Conservation (phyloP, 768 basidiomycete species). For the Psilocybe cyanescens region DNA sequence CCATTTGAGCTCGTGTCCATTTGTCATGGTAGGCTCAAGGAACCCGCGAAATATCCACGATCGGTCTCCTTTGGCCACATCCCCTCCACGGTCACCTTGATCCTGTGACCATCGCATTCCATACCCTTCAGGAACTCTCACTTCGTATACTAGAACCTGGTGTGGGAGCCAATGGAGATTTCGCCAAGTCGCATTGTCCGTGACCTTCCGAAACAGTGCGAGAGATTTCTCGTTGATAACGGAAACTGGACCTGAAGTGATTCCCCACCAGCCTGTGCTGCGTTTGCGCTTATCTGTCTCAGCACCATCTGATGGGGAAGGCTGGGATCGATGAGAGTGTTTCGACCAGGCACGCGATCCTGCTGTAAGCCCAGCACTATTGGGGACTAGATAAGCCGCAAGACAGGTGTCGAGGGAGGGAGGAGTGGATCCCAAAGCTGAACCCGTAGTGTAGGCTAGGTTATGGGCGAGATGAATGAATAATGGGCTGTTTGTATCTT, state of each 20-base stretch:
- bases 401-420: constrained; percentile 55
- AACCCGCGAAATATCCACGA: constrained; percentile 67
- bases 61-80: constrained; percentile 12
- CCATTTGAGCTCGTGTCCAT: constrained; percentile 68
- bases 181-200: constrained; percentile 57
- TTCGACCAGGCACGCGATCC: constrained; percentile 73
- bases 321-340: constrained; percentile 58
- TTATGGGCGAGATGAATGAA: constrained; percentile 51
- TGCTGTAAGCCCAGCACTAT: constrained; percentile 53
- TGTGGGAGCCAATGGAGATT: constrained; percentile 73
- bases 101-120: constrained; percentile 72
- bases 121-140: constrained; percentile 61
- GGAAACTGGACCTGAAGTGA: constrained; percentile 53
- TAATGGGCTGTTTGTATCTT: constrained; percentile 30
- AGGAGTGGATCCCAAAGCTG: constrained; percentile 54
- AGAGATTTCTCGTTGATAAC: constrained; percentile 57
- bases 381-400: constrained; percentile 52
- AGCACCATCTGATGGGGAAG: constrained; percentile 13
- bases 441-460: constrained; percentile 62
- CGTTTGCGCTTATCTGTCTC: constrained; percentile 16
- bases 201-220: constrained; percentile 54
- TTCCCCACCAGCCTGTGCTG: constrained; percentile 61
- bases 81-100: background rate
- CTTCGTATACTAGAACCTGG: constrained; percentile 63
- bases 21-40: constrained; percentile 70